Conservation (phyloP, 73 alveolate genomes). For the Symbiodinium natans region DNA sequence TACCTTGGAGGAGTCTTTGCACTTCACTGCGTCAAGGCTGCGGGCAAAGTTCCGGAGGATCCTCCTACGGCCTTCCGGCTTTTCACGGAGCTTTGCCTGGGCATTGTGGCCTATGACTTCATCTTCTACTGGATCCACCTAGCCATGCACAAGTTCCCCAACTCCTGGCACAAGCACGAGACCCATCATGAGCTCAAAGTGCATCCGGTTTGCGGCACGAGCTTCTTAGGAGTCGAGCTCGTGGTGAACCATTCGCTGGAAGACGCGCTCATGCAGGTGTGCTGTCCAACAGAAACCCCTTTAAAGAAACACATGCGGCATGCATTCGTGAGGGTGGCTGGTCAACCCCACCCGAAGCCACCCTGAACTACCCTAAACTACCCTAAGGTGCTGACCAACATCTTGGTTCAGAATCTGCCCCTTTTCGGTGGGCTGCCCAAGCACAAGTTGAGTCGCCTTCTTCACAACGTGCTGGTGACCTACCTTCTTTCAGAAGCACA, state of each 20-base stretch:
- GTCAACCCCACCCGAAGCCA: no score
- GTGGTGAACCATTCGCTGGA: constrained; percentile 81
- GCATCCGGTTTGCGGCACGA: constrained; percentile 90
- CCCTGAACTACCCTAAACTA: neutral
- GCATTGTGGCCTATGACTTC: constrained; percentile 66
- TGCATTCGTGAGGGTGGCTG: neutral
- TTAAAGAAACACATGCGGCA: neutral
- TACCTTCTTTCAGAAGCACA: constrained; percentile 85
- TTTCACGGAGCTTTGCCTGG: constrained; percentile 28
- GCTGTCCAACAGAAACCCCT: neutral
- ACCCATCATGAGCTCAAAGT: constrained; percentile 80
- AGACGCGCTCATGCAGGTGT: constrained; percentile 61
- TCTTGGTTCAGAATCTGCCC: constrained; percentile 62
- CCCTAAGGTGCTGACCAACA: constrained; percentile 42
- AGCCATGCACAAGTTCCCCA: constrained; percentile 72
- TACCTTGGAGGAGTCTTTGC: neutral
- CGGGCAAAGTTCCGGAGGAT: constrained; percentile 13
- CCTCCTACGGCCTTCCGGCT: constrained; percentile 50
- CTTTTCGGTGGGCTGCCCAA: constrained; percentile 61
- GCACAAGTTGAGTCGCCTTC: constrained; percentile 44
- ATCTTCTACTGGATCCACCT: constrained; percentile 58
- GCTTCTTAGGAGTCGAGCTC: constrained; percentile 46
- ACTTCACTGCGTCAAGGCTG: constrained; percentile 37
- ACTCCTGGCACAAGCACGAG: constrained; percentile 73
- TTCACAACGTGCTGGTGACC: neutral